Base-by-base conservation (phyloP, 2,329 filamentous ascomycete species). In the Chaetoscypha palmicola region DNA sequence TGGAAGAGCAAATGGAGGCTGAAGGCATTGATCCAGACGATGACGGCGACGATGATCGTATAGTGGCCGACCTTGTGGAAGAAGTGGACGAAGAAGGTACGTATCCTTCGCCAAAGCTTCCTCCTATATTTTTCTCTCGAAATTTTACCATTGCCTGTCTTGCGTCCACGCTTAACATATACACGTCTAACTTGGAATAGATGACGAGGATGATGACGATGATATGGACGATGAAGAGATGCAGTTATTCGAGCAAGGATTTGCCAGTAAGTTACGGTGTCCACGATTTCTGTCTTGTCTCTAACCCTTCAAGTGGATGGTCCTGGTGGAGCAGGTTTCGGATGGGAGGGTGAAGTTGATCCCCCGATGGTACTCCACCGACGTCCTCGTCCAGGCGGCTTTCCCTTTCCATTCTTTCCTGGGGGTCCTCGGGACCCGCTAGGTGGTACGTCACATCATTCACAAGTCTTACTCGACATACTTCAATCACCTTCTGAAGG, bases 121-220 rank as follows among this genome's bases (percentile, higher is more conserved):
- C n/a, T n/a, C n/a, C n/a, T n/a, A n/a, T n/a, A n/a, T n/a, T n/a
- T n/a, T n/a, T n/a, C n/a, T n/a, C n/a, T n/a, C n/a, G n/a, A n/a
- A n/a, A n/a, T n/a, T 23, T 24, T 21, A 22, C 34, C 14, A 14
- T 5, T 37, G 3, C 38, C 38, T 34, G 5, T 19, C 12, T 21
- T 4, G 8, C 22, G 5, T n/a, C 11, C 14, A 16, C 59, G 50
- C 62, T 54, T 61, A 39, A 57, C 8, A 39, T 7, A 28, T 8
- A 28, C 24, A 28, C 12, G 7, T 28, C 28, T 31, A 31, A 31
- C 28, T 14, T 14, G 16, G 16, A 4, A 31, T 31, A 50, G 73
- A 72, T n/a, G 86, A 88, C 36, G 81, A 85, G 14, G 83, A 85
- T 31, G 81, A 82, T 33, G 78, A 82, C 17, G 77, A 79, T 22